phyloP scores from a whole-genome alignment of 768 basidiomycete genomes.

The Stropharia rugosoannulata region DNA sequence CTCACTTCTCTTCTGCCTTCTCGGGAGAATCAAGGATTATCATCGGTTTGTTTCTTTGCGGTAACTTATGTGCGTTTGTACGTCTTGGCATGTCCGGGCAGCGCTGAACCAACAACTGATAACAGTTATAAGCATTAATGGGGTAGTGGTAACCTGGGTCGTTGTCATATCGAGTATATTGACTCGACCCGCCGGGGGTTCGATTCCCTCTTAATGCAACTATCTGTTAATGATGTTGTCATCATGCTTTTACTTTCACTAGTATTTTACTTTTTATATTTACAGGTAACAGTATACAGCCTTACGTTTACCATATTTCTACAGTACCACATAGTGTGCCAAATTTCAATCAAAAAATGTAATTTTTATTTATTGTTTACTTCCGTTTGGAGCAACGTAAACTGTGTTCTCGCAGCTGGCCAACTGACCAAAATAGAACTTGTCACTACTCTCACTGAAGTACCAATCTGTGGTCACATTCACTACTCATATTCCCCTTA shows the following conservation, averaged over 20 bases:
- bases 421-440: too few relatives aligned
- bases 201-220: constrained; percentile 88
- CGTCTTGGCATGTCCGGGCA: too few relatives aligned
- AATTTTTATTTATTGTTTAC: not conserved
- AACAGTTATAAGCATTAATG: constrained; percentile 42
- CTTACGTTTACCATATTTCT: too few relatives aligned
- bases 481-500: not conserved
- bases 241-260: too few relatives aligned
- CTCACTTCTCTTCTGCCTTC: not conserved
- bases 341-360: not conserved
- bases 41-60: not conserved
- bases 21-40: not conserved
- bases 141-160: constrained; percentile 69
- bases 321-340: too few relatives aligned
- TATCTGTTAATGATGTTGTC: too few relatives aligned
- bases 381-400: not conserved
- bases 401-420: too few relatives aligned
- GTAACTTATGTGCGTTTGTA: too few relatives aligned
- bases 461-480: not conserved
- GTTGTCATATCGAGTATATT: constrained; percentile 39
- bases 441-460: too few relatives aligned
- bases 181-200: constrained; percentile 83
- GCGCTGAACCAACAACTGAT: too few relatives aligned
- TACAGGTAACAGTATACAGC: not conserved
- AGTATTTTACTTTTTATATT: too few relatives aligned